Evolutionary conservation across 345 rosid genomes (phyloP), one percentile per base, ranked within the genome.

Genomic region (Viola odorata): DNA sequence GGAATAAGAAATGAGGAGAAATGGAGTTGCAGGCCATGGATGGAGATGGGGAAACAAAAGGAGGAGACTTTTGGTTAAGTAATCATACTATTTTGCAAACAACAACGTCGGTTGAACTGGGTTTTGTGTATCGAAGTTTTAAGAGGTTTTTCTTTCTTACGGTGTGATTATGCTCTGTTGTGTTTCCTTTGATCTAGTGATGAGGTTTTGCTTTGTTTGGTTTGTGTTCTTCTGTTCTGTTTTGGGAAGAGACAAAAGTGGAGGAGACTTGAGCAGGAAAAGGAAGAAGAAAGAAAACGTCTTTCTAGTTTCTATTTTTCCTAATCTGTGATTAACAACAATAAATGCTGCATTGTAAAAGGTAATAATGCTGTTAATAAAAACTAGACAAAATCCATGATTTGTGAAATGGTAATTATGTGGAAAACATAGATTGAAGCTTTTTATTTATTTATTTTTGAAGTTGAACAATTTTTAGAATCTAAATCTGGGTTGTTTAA

Each of bases 21-120:
- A 8, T 36, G 50, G 54, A 45, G 15, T 58, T 63, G 57, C 49
- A 57, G 54, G 60, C 69, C 69, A 64, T 70, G 14, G 55, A 54
- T 44, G 13, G 10, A 44, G 37, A 16, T 0, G 5, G 32, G 37
- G 13, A 12, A 32, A 12, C 53, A 54, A 42, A 3, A 5, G 59
- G 53, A 3, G n/a, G 5, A 14, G 59, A 52, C 38, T 62, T 51
- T 0, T 50, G n/a, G 16, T 59, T 37, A 9, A 41, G 32, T 23
- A 23, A 23, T 23, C 32, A 23, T 23, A 23, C 1, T 23, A 23
- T 23, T 23, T 23, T 23, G 32, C 32, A 23, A 23, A 23, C 32
- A 23, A 23, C 32, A 23, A 23, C 32, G 32, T 23, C 2, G 32
- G 32, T 23, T 23, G 32, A 23, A 23, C 8, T 53, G 53, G n/a